Conservation (phyloP, 1,284 basidiomycete species). For the Boletellus sp. region DNA sequence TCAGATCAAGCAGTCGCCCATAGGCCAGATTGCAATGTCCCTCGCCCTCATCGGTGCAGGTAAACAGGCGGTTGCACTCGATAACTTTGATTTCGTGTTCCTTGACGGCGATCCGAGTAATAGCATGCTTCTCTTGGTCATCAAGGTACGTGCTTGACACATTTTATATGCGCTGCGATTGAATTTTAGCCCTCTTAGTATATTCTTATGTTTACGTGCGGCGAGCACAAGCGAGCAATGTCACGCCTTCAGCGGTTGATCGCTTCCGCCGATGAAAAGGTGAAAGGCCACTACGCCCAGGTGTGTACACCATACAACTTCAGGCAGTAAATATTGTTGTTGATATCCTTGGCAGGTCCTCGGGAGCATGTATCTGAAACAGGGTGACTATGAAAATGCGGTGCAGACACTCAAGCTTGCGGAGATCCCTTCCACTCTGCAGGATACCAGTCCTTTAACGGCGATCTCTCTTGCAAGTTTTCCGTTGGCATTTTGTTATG, state of each 20-base stretch:
- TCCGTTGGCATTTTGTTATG: not conserved
- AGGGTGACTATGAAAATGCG: not conserved
- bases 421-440: not conserved
- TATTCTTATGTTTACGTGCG: conserved; percentile 1
- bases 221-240: conserved; percentile 1
- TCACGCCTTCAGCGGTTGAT: conserved; percentile 1
- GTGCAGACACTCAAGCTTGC: not conserved
- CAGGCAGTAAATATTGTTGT: not conserved
- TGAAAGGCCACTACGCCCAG: not conserved
- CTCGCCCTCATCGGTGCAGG: not conserved
- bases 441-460: not conserved
- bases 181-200: not conserved
- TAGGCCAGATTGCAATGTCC: conserved; percentile 4
- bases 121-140: conserved; percentile 2
- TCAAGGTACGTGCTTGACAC: not conserved
- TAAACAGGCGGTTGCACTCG: not conserved
- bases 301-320: not conserved
- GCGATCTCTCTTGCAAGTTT: conserved; percentile 1
- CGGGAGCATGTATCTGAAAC: not conserved
- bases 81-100: conserved; percentile 3
- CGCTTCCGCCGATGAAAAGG: not conserved
- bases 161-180: not conserved
- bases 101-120: not conserved
- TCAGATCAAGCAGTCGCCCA: not conserved
- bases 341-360: not conserved